A percentile compares a stretch with the other conserved stretches of the same genome.
These are phyloP conservation scores for Pythium monospermum DNA, from an alignment of 352 stramenopile species.

Conservation along the genomic window DNA sequence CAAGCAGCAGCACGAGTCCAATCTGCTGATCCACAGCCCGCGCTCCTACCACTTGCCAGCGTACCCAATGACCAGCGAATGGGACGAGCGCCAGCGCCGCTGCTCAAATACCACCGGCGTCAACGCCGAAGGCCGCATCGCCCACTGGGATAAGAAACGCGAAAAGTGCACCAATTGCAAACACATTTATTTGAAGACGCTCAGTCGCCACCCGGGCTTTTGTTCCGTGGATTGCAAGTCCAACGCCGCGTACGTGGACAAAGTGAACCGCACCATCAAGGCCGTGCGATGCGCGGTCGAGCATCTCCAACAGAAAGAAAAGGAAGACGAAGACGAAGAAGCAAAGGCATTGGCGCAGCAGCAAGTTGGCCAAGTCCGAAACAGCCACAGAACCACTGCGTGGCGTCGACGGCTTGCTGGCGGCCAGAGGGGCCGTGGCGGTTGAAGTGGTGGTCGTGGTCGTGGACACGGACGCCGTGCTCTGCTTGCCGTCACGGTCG, in stretches of 20 bases:
- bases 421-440: not conserved
- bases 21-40: conserved; percentile 16
- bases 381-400: too few relatives aligned
- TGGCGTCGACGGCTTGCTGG: conserved; percentile 10
- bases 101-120: not conserved
- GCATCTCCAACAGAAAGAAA: conserved; percentile 34
- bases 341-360: too few relatives aligned
- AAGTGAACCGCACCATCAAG: conserved; percentile 79
- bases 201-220: conserved; percentile 67
- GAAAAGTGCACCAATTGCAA: conserved; percentile 81
- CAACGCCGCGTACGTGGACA: conserved; percentile 77
- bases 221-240: conserved; percentile 89
- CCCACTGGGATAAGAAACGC: conserved; percentile 84
- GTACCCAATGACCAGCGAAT: conserved; percentile 25
- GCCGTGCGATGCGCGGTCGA: conserved; percentile 68
- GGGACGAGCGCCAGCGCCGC: conserved; percentile 23
- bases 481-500: conserved; percentile 24
- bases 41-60: conserved; percentile 26
- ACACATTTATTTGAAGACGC: conserved; percentile 82
- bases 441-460: conserved; percentile 10
- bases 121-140: conserved; percentile 32
- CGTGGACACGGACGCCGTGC: conserved; percentile 15
- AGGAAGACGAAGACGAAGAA: conserved; percentile 12
- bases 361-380: too few relatives aligned
- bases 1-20: conserved; percentile 2